These are phyloP conservation scores for Agaricus blazei DNA, from an alignment of 768 basidiomycete genomes.

Conservation along the genomic window DNA sequence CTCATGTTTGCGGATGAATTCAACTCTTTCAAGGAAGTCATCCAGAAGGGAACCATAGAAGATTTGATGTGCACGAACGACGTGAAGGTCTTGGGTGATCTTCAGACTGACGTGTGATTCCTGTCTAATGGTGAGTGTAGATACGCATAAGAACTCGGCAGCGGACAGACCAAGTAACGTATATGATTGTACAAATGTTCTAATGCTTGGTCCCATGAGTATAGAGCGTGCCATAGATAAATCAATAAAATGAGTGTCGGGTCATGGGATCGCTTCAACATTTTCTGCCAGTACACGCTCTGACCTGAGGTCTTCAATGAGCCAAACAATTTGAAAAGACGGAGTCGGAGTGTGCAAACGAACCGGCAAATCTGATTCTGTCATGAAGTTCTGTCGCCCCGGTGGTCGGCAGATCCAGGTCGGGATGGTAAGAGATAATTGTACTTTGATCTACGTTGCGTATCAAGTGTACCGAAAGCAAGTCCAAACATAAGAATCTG, in stretches of 20 bases:
- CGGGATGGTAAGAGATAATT: slow-evolving; percentile 47
- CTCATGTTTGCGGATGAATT: slow-evolving; percentile 40
- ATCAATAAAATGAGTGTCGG: slow-evolving; percentile 49
- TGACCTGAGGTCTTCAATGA: slow-evolving; percentile 17
- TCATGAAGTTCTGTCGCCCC: slow-evolving; percentile 38
- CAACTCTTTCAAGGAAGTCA: slow-evolving; percentile 48
- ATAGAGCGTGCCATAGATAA: slow-evolving; percentile 52
- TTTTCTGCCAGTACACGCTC: slow-evolving; percentile 40
- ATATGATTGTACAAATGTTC: slow-evolving; percentile 49
- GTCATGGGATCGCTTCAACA: slow-evolving; percentile 35
- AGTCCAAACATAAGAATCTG: slow-evolving; percentile 36
- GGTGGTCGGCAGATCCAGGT: slow-evolving; percentile 31
- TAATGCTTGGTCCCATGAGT: slow-evolving; percentile 56
- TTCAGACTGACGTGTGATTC: slow-evolving; percentile 44
- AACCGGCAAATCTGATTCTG: slow-evolving; percentile 43
- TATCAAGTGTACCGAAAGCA: slow-evolving; percentile 44
- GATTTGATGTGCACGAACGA: slow-evolving; percentile 55
- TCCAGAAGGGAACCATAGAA: slow-evolving; percentile 52
- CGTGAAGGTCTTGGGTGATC: slow-evolving; percentile 51
- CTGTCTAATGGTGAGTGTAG: slow-evolving; percentile 21
- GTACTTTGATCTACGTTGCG: slow-evolving; percentile 39
- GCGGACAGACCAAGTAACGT: slow-evolving; percentile 36
- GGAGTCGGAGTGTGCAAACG: not conserved
- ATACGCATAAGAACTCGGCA: not conserved
- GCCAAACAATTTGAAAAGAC: not conserved